Conservation (phyloP, 2,329 filamentous ascomycete species). For the Diaporthe vaccinii region DNA sequence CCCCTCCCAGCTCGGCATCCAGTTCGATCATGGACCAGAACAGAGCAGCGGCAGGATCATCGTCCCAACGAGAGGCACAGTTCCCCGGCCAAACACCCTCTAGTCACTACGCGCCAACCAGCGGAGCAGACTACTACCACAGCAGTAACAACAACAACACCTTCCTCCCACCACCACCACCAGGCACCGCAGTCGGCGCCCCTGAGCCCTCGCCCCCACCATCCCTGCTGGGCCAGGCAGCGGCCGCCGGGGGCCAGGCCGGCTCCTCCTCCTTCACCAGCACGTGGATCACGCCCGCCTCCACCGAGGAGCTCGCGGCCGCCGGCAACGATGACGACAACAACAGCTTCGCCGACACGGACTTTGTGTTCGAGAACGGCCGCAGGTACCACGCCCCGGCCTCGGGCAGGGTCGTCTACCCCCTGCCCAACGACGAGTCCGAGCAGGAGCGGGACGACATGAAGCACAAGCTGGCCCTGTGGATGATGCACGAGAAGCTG, state of each 20-base stretch:
- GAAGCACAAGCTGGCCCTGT: conserved; percentile 54
- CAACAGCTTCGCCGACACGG: conserved; percentile 46
- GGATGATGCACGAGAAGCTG: conserved; percentile 53
- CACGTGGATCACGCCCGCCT: conserved; percentile 38
- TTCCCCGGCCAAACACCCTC: conserved; percentile 6
- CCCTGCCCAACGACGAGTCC: conserved; percentile 56
- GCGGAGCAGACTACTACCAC: background rate
- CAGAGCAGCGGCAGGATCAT: background rate
- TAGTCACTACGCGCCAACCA: conserved; percentile 60
- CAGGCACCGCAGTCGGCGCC: background rate
- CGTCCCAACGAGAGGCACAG: conserved; percentile 14
- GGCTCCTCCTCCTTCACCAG: conserved; percentile 27
- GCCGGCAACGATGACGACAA: conserved; percentile 43
- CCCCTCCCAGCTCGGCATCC: conserved; percentile 26
- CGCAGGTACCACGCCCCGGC: conserved; percentile 54
- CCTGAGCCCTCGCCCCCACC: conserved; percentile 32
- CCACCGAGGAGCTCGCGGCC: conserved; percentile 23
- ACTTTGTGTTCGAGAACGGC: conserved; percentile 51
- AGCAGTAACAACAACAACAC: background rate
- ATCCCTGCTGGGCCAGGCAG: conserved; percentile 21
- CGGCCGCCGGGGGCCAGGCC: conserved; percentile 31
- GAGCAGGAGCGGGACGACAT: conserved; percentile 58
- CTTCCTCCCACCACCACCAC: background rate
- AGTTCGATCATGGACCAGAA: conserved; percentile 32
- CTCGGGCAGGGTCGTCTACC: conserved; percentile 48